These are phyloP conservation scores for Xylaria hypoxylon DNA, from an alignment of 2,329 filamentous ascomycete species.

Conservation along the genomic window DNA sequence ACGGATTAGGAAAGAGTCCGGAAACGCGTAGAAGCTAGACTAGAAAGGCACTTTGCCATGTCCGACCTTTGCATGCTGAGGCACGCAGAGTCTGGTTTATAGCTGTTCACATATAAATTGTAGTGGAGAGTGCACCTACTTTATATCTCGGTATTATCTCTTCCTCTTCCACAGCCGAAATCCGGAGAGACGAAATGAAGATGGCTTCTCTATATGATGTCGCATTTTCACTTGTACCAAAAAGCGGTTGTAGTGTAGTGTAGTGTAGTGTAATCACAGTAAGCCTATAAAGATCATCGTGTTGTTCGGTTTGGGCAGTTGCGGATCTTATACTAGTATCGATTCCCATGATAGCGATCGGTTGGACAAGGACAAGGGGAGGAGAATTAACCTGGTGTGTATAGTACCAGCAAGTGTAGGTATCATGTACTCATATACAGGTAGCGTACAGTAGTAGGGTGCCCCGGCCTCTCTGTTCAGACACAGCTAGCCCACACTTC, in stretches of 20 bases:
- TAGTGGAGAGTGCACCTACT: too few relatives aligned
- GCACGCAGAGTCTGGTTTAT: too few relatives aligned
- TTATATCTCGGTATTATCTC: too few relatives aligned
- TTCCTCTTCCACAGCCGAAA: too few relatives aligned
- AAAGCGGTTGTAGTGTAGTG: slow-evolving; percentile 6
- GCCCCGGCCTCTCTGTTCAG: slow-evolving; percentile 4
- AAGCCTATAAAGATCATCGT: slow-evolving; percentile 25
- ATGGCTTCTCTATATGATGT: too few relatives aligned
- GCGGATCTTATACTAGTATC: slow-evolving; percentile 25
- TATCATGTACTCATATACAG: too few relatives aligned
- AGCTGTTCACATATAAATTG: too few relatives aligned
- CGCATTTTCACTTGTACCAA: slow-evolving; percentile 2
- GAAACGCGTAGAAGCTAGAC: slow-evolving; percentile 10
- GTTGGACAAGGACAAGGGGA: slow-evolving; percentile 33
- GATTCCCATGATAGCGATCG: slow-evolving; percentile 25
- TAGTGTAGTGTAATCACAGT: slow-evolving; percentile 26
- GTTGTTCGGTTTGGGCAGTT: slow-evolving; percentile 21
- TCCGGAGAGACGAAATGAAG: background rate
- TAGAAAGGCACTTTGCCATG: background rate
- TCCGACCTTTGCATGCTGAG: background rate
- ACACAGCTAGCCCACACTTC: background rate
- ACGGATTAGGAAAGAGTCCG: slow-evolving; percentile 31
- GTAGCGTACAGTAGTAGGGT: background rate
- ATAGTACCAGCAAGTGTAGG: too few relatives aligned
- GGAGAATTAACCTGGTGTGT: background rate